Base-by-base conservation (phyloP, 2,329 filamentous ascomycete genomes). In the Paradendryphiella salina region DNA sequence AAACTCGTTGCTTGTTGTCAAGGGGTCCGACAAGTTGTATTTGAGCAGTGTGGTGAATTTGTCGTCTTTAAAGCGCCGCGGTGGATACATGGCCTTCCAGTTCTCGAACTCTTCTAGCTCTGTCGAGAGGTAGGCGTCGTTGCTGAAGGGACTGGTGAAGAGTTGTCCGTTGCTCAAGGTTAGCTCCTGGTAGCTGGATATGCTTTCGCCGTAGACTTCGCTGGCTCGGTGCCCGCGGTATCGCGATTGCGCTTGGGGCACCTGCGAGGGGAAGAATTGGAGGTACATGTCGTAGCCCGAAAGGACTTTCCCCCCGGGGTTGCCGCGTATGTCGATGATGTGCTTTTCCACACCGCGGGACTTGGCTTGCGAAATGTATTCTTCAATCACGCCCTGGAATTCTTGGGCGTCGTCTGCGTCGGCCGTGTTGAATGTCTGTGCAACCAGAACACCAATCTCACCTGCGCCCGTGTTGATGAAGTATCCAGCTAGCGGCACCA, bases 291-390 rank as follows among this genome's bases (percentile, higher is more conserved):
- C 75, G 57, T 74, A 75, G 31, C 71, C 75, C 0, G 69, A 63
- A 4, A 72, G 47, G 6, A 75, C 63, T 15, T 65, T 69, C 11
- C 86, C 86, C 17, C 86, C 86, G 0, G 75, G 75, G 59, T 89
- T 89, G 8, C 73, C 76, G 4, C 81, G 79, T 5, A 89, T 61
- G 59, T 89, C 86, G 54, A 89, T 81, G 38, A 89, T 76, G 5
- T 88, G 73, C 61, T 82, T 85, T 18, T 73, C 79, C 58, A 84
- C 82, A 1, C 77, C 75, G 4, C 75, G 74, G 0, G 67, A 59
- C 40, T 79, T 75, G n/a, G 78, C 76, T 20, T 75, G 67, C 0
- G 73, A 67, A 11, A 85, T 73, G 60, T 84, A 80, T 0, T 67
- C 31, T 21, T 76, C 59, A 3, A 78, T 61, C 0, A 73, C 63